Conservation (phyloP, 371 early-diverging fungal genomes). For the Mucor lusitanicus region DNA sequence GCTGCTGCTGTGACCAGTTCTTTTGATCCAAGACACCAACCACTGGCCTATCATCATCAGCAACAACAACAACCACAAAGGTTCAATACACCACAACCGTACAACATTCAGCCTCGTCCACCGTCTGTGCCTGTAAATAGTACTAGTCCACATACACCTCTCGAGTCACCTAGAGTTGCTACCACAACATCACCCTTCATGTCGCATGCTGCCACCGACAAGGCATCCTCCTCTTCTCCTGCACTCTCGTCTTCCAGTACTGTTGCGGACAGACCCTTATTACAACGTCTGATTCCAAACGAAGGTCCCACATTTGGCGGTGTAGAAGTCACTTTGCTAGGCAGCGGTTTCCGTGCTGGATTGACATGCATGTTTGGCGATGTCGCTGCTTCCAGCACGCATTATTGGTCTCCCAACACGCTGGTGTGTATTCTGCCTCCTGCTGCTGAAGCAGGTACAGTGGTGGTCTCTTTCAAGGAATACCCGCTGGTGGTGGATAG, state of each 20-base stretch:
- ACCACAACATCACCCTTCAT: not conserved
- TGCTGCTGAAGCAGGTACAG: slow-evolving; percentile 69
- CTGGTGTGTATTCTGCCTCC: slow-evolving; percentile 84
- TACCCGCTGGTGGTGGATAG: slow-evolving; percentile 40
- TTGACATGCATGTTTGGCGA: slow-evolving; percentile 79
- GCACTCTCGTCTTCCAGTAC: slow-evolving; percentile 50
- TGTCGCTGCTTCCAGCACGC: slow-evolving; percentile 62
- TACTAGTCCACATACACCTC: slow-evolving; percentile 8
- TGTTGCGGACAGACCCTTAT: slow-evolving; percentile 14
- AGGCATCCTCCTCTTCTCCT: slow-evolving; percentile 27
- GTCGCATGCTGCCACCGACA: not conserved
- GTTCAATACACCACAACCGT: slow-evolving; percentile 7
- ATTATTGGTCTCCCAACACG: slow-evolving; percentile 71
- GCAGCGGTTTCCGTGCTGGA: slow-evolving; percentile 71
- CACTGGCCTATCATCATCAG: no score
- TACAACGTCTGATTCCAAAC: slow-evolving; percentile 68
- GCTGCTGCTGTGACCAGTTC: no score
- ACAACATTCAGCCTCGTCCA: slow-evolving; percentile 27
- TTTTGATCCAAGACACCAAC: no score
- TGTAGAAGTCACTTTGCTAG: slow-evolving; percentile 73
- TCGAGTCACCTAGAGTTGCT: slow-evolving; percentile 3
- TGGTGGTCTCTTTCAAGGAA: slow-evolving; percentile 69
- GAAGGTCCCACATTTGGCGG: slow-evolving; percentile 85
- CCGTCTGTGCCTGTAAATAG: not conserved
- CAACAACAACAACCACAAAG: not conserved